Evolutionary conservation across 768 basidiomycete species (phyloP).

Genomic region (Chalciporus sphaerocephalus): DNA sequence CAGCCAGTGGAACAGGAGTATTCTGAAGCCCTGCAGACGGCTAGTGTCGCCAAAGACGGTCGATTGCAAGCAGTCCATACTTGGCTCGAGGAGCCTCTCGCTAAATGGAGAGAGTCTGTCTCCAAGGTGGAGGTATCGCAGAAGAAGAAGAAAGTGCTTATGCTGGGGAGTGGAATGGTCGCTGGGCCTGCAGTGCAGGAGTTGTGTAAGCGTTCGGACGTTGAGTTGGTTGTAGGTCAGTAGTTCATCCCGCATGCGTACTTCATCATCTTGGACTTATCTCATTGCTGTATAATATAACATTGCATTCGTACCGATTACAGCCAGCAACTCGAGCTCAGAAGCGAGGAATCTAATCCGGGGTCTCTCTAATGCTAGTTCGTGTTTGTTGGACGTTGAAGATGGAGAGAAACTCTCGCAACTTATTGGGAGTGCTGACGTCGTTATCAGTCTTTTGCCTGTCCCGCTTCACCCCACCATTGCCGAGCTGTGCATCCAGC

Average conservation of each 20-base stretch:
- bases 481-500: conserved; percentile 68
- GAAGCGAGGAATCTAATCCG: conserved; percentile 51
- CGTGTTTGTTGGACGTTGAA: conserved; percentile 56
- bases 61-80: conserved; percentile 46
- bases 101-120: conserved; percentile 34
- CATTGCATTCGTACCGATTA: conserved; percentile 4
- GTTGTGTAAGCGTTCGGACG: conserved; percentile 55
- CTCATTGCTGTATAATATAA: conserved; percentile 7
- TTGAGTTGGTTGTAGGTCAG: conserved; percentile 76
- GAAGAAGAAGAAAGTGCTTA: conserved; percentile 61
- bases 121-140: conserved; percentile 1
- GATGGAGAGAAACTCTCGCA: conserved; percentile 42
- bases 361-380: conserved; percentile 48
- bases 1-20: conserved; percentile 26
- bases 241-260: conserved; percentile 15
- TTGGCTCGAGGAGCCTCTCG: conserved; percentile 56
- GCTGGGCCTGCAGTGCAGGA: conserved; percentile 83
- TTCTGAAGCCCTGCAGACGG: conserved; percentile 51
- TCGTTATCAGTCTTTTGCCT: conserved; percentile 85
- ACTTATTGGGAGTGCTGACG: conserved; percentile 62
- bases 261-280: conserved; percentile 14
- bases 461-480: conserved; percentile 66
- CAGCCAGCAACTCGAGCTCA: conserved; percentile 67
- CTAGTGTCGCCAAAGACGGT: conserved; percentile 66
- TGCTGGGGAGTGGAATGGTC: conserved; percentile 95